Evolutionary conservation across 192 early-diverging fungal species (phyloP).

Genomic region (Jimgerdemannia flammicorona): DNA sequence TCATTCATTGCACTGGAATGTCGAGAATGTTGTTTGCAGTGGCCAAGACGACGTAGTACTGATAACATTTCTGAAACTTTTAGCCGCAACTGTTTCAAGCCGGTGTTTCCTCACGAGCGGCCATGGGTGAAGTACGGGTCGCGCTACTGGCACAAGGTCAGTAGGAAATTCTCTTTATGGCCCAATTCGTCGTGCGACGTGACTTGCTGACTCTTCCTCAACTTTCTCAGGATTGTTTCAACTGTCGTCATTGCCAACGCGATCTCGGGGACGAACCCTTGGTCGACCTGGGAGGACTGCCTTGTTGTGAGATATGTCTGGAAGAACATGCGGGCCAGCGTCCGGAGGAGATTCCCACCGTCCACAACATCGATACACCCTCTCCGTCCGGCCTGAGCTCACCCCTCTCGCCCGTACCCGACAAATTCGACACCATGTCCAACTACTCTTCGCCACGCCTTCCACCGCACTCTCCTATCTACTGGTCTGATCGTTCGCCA

Average conservation of each 20-base stretch:
- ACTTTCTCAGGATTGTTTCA: conserved; percentile 29
- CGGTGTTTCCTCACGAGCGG: conserved; percentile 28
- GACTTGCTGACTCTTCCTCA: not conserved
- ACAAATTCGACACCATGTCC: not conserved
- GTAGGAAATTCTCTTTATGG: not conserved
- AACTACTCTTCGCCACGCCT: not conserved
- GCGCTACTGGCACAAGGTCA: conserved; percentile 21
- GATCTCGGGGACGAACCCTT: conserved; percentile 31
- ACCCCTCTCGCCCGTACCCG: not conserved
- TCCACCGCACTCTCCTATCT: not conserved
- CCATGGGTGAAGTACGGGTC: conserved; percentile 27
- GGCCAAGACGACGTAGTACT: not conserved
- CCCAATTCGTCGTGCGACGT: not conserved
- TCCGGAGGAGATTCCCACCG: not conserved
- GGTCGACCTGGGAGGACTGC: conserved; percentile 40
- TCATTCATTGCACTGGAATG: not conserved
- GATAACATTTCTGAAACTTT: not conserved
- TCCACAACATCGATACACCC: not conserved
- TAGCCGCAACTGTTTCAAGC: conserved; percentile 27
- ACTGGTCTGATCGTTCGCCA: not conserved
- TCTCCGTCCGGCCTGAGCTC: not conserved
- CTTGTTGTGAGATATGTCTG: conserved; percentile 45
- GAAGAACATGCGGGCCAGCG: conserved; percentile 27
- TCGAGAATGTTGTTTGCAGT: not conserved
- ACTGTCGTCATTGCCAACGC: conserved; percentile 31